Base-by-base conservation (phyloP, 495 filamentous ascomycete species). In the Talaromyces stipitatus region DNA sequence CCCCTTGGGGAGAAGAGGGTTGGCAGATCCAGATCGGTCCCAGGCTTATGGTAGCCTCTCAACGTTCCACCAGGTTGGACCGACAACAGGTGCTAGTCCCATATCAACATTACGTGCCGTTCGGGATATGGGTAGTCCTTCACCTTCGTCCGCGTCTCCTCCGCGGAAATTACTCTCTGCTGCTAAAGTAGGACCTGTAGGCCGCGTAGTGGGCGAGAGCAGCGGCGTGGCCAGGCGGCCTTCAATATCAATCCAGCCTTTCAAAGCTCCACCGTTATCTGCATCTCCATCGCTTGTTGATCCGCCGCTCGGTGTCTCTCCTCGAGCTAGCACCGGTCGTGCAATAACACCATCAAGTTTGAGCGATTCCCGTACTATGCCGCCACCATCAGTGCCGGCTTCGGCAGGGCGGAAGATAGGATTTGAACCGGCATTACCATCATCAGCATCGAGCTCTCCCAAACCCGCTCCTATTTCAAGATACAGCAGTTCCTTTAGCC, bases 221-320 rank as follows among this genome's bases (percentile, higher is more conserved):
- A 76, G 56, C 53, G 76, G 69, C 63, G 84, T 81, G 24, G 72
- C 81, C 48, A 78, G 89, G 60, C 85, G 92, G n/a, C 82, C 89
- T 9, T 97, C 92, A 0, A 81, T 96, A 14, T 96, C 92, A 2
- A 96, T 96, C 65, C 88, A 91, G 65, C 87, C 92, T 1, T 98
- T 98, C 72, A 98, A 97, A 72, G 90, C 92, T 6, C 90, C 91
- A 8, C 91, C 92, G 18, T 78, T 98, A 16, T 95, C 91, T 14
- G 88, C 88, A n/a, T 97, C 92, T 9, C 94, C 94, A 7, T 82
- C 83, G 7, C 71, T 82, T 32, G 65, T 70, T 16, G 83, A 84
- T 43, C 72, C 72, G 41, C 70, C 74, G 12, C 67, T 79, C 2
- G 74, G 75, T 8, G 70, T 72, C 14, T 92, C 86, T 4, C 89